Base-by-base conservation (phyloP, 75 land plant genomes). In the Picea sitchensis region DNA sequence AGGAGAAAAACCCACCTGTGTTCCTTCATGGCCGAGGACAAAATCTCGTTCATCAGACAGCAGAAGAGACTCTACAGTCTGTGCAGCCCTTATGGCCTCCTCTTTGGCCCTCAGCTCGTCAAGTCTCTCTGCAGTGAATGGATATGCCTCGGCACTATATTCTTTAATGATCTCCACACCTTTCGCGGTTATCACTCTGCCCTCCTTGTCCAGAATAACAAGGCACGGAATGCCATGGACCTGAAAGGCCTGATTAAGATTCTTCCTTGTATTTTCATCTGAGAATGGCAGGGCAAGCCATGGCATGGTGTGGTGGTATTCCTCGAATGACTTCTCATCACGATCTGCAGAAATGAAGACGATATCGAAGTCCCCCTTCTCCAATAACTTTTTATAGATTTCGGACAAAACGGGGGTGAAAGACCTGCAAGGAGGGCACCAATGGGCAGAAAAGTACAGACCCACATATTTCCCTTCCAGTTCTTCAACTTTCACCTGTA, bases 251-350 rank as follows among this genome's bases (percentile, higher is more conserved):
- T 84, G 58, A 65, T 84, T 54, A 11, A 92, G 60, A 0, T 36
- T 18, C 9, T 86, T 58, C 6, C 86, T 83, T 1, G 78, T 56
- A 14, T 84, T 80, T 2, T 79, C 38, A 76, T 92, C 92, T n/a
- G 93, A 86, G 61, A 90, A 92, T 41, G 94, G 94, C 60, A 92
- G 41, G 0, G 92, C 93, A 77, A 92, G 87, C 94, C 92, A 92
- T 44, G 94, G 94, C 94, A 90, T 92, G 64, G 86, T 84, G 18
- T 85, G 79, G 83, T 86, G 92, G 77, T 92, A 92, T 1, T 36
- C 76, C 34, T 85, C 76, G 59, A 88, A 88, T 0, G 83, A 78
- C 12, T 88, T 84, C 26, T 88, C 91, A 74, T 88, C 84, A 15
- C 69, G 15, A 79, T 92, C 90, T 36, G 54, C 78, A 0, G 94